Base-by-base conservation (phyloP, 2,329 filamentous ascomycete species). In the Rugonectria rugulosa region DNA sequence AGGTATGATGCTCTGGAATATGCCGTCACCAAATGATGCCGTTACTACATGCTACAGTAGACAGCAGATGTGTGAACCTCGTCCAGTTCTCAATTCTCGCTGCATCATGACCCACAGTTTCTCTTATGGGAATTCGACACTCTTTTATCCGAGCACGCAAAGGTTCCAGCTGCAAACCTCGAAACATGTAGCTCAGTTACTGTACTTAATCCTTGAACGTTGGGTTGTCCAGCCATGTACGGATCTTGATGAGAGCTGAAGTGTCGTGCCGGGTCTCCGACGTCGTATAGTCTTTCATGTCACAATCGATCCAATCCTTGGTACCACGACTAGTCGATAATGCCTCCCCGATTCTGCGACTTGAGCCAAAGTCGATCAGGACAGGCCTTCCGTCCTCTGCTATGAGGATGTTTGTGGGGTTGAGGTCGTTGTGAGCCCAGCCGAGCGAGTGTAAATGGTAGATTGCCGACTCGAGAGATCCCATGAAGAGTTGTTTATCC, bases 371-470 rank as follows among this genome's bases (percentile, higher is more conserved):
- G 29, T 55, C 46, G 19, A 59, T 55, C 51, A 59, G 37, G 24
- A 60, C 26, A 5, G 50, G 50, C 21, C 45, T 60, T 5, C 31
- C 24, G 29, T 57, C 49, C 38, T 57, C 47, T 37, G 46, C 29
- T 26, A 60, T 31, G 29, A 60, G 54, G 38, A 60, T 32, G 23
- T 57, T 60, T 26, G 37, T 49, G 23, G 54, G 58, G 37, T 60
- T 60, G 42, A 60, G 36, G 47, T 60, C 54, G 47, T 57, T 57
- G 36, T 60, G 54, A 12, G 54, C 58, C 50, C 38, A 60, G 42
- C 58, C 47, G 46, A 60, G 58, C 20, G 46, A 52, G 42, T 60
- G 54, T 41, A 55, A 26, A 46, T 60, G 51, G 38, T 50, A 15
- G 24, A 60, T 36, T 19, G 53, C 48, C 41, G 49, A 54, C 45